Base-by-base conservation (phyloP, 1,139 yeast species). In the Geotrichum reessii region DNA sequence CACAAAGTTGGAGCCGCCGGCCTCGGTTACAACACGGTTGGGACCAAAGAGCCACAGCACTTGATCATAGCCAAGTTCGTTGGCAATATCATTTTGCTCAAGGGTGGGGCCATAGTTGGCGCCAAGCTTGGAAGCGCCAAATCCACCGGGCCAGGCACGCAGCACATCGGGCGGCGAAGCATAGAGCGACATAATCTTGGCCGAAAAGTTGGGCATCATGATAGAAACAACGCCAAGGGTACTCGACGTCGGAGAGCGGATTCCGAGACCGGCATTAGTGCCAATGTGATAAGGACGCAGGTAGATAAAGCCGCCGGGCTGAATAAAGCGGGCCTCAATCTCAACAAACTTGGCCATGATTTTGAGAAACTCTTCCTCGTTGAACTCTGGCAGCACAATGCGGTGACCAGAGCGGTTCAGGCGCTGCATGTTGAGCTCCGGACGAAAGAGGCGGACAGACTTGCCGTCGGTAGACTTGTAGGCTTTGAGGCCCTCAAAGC, bases 101-200 rank as follows among this genome's bases (percentile, higher is more conserved):
- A 76, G 67, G 54, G 79, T 75, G 40, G 80, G 79, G 1, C 79
- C 80, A 64, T 77, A 77, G 71, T 77, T 77, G 61, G 79, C 80
- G 53, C 79, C 80, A 62, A 76, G 71, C 67, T 77, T 77, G 64
- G 73, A 73, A 68, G 73, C 69, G 47, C 80, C 80, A 58, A 74
- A 76, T 58, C 80, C 80, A 53, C 79, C 78, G 53, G 78, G 79
- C 79, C 79, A 76, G 3, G 79, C 79, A 65, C 80, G 73, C 44
- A 76, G 76, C 24, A 67, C 69, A 68, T 56, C 75, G 64, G 67
- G 78, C 67, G 65, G 63, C n/a, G 71, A 68, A 53, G 66, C 63
- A 61, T 70, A 76, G 66, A 76, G 69, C 52, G 73, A 71, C 55
- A 76, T 72, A 9, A 78, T 75, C 66, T 71, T 71, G 31, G 62